Evolutionary conservation across 208 protist species (phyloP).

Genomic region (Leishmania tarentolae): DNA sequence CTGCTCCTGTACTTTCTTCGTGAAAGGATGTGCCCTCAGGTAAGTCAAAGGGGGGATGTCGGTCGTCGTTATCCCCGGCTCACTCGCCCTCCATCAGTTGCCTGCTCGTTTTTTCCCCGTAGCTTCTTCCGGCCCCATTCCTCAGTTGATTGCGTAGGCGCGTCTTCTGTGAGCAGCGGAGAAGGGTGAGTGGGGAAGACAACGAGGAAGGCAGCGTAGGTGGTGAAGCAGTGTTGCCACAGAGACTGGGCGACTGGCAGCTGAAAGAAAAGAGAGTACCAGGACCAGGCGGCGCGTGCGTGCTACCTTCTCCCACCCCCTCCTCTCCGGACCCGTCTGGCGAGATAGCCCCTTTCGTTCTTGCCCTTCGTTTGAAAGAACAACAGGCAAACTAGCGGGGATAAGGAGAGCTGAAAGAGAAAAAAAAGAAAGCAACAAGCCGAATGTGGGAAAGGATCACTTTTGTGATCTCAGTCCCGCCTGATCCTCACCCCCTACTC

Average conservation of each 20-base stretch:
- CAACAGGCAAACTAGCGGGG: no score
- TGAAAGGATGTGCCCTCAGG: neutral
- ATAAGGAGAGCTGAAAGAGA: neutral
- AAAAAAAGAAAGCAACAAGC: neutral
- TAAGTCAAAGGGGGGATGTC: neutral
- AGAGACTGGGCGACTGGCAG: neutral
- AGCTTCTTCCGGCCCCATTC: neutral
- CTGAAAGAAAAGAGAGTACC: neutral
- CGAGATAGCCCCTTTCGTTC: neutral
- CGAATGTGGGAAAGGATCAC: neutral
- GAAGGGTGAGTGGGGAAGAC: neutral
- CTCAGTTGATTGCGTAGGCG: neutral
- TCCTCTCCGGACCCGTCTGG: neutral
- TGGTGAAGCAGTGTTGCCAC: neutral
- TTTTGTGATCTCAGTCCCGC: neutral
- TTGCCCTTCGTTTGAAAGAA: neutral
- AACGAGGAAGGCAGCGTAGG: neutral
- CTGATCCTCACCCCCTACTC: neutral
- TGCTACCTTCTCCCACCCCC: neutral
- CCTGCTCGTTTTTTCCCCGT: neutral
- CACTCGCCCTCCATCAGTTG: neutral
- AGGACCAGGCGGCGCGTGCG: neutral
- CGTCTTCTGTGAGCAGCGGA: neutral
- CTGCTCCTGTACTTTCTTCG: neutral
- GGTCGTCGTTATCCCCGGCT: neutral